These are phyloP conservation scores for Spirogloea muscicola DNA, from an alignment of 139 green algal species.

Conservation along the genomic window DNA sequence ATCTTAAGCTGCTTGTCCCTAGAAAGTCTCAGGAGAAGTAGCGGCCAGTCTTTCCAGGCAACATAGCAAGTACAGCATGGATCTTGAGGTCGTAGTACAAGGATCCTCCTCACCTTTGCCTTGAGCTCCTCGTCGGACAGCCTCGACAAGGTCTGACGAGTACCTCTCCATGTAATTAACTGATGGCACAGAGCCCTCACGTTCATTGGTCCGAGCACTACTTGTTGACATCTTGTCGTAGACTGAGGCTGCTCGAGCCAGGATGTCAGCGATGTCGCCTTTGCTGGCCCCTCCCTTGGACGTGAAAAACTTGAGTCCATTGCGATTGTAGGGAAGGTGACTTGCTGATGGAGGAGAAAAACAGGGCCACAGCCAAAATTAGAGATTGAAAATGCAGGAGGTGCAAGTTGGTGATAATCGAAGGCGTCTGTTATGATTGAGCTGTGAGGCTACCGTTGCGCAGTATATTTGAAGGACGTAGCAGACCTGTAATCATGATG, in stretches of 20 bases:
- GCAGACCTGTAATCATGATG: constrained; percentile 82
- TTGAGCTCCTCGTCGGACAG: constrained; percentile 10
- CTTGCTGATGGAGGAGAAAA: constrained; percentile 12
- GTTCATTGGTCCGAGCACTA: not conserved
- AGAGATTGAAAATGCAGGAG: not conserved
- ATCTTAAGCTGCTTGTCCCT: no score
- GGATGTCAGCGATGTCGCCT: constrained; percentile 71
- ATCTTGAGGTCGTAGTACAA: not conserved
- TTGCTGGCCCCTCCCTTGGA: constrained; percentile 72
- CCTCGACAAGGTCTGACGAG: constrained; percentile 24
- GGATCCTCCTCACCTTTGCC: constrained; percentile 5
- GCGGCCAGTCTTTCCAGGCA: no score
- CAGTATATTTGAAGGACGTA: not conserved
- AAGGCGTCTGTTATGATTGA: not conserved
- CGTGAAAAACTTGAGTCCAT: constrained; percentile 68
- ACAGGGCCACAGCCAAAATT: not conserved
- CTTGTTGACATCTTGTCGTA: constrained; percentile 5
- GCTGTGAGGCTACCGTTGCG: not conserved
- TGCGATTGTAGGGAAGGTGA: constrained; percentile 70
- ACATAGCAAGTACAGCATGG: no score
- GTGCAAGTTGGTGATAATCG: not conserved
- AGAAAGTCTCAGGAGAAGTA: no score
- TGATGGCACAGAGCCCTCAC: constrained; percentile 51
- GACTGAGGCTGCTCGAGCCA: constrained; percentile 56
- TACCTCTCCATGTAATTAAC: constrained; percentile 38